phyloP scores from a whole-genome alignment of 345 rosid species.

The Euphorbia lathyris region DNA sequence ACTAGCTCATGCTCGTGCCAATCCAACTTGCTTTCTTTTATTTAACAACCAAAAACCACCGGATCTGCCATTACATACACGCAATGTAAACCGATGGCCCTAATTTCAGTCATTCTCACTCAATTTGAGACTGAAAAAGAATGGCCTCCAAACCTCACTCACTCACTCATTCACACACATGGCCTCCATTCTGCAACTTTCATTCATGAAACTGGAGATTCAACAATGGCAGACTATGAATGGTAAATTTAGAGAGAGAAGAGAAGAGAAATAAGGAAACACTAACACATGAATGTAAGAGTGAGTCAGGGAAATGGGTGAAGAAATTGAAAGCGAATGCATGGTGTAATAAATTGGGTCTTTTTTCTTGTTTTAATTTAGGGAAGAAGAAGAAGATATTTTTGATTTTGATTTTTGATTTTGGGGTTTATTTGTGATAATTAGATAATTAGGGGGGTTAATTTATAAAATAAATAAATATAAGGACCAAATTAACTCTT shows the following conservation, averaged over 20 bases:
- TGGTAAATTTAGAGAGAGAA: slow-evolving; percentile 20
- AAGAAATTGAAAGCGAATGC: slow-evolving; percentile 25
- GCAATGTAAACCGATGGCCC: neutral
- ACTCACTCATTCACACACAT: neutral
- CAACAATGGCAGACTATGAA: neutral
- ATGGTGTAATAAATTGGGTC: slow-evolving; percentile 9
- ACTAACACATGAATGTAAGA: neutral
- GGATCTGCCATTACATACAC: neutral
- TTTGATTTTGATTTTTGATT: too few species aligned
- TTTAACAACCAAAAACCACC: neutral
- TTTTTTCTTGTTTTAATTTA: too few species aligned
- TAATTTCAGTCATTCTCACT: neutral
- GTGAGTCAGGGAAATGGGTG: slow-evolving; percentile 26
- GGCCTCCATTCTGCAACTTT: too few species aligned
- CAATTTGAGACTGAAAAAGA: neutral
- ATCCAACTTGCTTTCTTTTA: slow-evolving; percentile 13
- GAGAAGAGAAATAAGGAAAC: neutral
- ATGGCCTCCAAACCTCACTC: neutral
- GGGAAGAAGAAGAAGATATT: too few species aligned
- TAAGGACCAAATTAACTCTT: too few species aligned
- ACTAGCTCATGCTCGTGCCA: neutral
- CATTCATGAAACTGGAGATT: neutral
- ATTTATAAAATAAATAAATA: too few species aligned
- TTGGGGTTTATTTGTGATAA: too few species aligned
- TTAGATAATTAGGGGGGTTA: too few species aligned